Evolutionary conservation across 768 basidiomycete genomes (phyloP), one percentile per base, ranked within the genome.

Genomic region (Gloeopeniophorella convolvens): DNA sequence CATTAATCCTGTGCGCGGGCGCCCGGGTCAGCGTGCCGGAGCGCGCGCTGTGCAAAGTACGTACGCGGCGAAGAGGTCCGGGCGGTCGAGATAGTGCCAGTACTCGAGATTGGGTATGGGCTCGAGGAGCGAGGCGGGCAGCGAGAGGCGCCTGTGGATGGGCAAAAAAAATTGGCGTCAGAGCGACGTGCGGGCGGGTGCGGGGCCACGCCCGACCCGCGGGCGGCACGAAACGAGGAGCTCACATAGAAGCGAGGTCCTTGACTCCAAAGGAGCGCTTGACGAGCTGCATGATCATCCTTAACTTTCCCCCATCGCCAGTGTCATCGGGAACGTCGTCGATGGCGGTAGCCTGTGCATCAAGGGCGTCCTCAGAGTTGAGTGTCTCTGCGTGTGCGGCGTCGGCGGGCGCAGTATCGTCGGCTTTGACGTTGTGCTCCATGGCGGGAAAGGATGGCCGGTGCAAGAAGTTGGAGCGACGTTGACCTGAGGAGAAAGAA

Each of bases 41-140:
- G 23, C 20, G 34, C 18, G 43, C 3, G 18, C 59, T 11, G 21
- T 26, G 27, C 26, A 30, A 33, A 11, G 15, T 18, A 80, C 85
- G 72, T 65, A 96, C 93, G 90, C 82, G 61, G 85, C 85, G 62
- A 97, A 92, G 37, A 91, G 70, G 67, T 96, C 93, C 6, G 93
- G 89, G 59, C 91, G 76, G 67, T 95, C 92, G 40, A 91, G 74
- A 59, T 92, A 94, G 58, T 90, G 84, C 89, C 89, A 96, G 70
- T 93, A 97, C 69, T 97, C 94, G 43, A 97, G 77, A 69, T 97
- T 97, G 4, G 94, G 94, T 58, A 94, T 77, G 3, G 94, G 94
- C 64, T 96, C 94, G 35, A 97, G 77, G 41, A 97, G 68, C 37
- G 91, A 94, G 12, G 94, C 93, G 3, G 94, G 94, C 33, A 97